Evolutionary conservation across 192 early-diverging fungal genomes (phyloP).

Genomic region (Coemansia sp.): DNA sequence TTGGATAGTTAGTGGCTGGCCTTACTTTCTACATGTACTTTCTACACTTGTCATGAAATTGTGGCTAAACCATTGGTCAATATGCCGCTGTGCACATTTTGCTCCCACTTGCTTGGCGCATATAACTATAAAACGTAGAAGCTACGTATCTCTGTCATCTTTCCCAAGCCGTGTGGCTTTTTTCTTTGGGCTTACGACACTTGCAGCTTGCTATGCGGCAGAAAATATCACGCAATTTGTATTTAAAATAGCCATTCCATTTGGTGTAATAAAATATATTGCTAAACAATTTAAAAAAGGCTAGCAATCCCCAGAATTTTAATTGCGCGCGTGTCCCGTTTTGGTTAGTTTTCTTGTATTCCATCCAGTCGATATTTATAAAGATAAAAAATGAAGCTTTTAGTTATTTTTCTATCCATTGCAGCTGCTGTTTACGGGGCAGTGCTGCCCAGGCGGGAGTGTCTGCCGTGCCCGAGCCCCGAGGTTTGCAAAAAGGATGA

Average conservation of each 20-base stretch:
- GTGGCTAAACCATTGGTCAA: constrained; percentile 18
- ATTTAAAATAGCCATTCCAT: too few species aligned
- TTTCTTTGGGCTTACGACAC: neutral
- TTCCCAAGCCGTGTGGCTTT: neutral
- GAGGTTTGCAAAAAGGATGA: constrained; percentile 35
- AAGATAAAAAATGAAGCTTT: neutral
- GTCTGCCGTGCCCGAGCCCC: constrained; percentile 40
- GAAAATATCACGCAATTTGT: too few species aligned
- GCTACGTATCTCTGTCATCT: neutral
- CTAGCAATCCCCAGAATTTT: neutral
- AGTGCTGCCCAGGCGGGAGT: constrained; percentile 19
- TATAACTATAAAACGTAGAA: neutral
- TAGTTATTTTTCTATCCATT: neutral
- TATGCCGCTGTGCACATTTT: constrained; percentile 4
- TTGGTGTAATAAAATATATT: neutral
- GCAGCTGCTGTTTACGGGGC: constrained; percentile 2
- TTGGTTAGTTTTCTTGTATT: neutral
- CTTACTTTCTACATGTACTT: neutral
- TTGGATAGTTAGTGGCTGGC: neutral
- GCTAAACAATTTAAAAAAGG: neutral
- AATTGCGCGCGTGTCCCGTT: neutral
- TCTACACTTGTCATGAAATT: neutral
- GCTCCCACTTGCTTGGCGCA: neutral
- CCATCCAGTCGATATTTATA: neutral
- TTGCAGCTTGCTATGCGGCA: too few species aligned